Evolutionary conservation across 495 filamentous ascomycete genomes (phyloP).

Genomic region (Annulohypoxylon nitens): DNA sequence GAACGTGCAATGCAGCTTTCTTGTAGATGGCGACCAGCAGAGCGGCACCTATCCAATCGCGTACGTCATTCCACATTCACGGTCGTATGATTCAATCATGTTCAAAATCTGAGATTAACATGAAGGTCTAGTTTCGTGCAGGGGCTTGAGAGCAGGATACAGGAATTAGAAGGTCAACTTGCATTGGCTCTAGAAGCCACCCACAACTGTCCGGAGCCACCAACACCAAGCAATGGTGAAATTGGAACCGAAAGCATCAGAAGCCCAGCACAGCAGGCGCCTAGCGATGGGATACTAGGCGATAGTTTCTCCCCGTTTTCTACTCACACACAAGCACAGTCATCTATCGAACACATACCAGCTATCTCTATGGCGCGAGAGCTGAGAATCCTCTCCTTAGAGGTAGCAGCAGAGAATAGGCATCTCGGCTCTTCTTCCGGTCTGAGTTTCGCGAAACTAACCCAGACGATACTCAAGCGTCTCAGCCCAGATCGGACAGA

Average conservation of each 20-base stretch:
- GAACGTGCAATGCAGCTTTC: constrained; percentile 54
- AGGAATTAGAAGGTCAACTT: constrained; percentile 50
- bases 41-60: constrained; percentile 55
- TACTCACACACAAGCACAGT: constrained; percentile 28
- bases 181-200: constrained; percentile 13
- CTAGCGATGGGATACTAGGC: not conserved
- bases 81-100: constrained; percentile 5
- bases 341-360: constrained; percentile 28
- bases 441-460: constrained; percentile 56
- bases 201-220: not conserved
- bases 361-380: constrained; percentile 50
- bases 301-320: not conserved
- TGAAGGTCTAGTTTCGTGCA: constrained; percentile 52
- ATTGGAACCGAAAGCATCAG: not conserved
- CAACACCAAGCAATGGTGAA: not conserved
- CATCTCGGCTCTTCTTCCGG: constrained; percentile 58
- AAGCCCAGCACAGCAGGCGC: not conserved
- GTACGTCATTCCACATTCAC: constrained; percentile 40
- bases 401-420: constrained; percentile 54
- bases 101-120: not conserved
- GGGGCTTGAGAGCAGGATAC: constrained; percentile 49
- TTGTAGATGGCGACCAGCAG: constrained; percentile 52
- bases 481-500: constrained; percentile 62
- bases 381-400: constrained; percentile 53
- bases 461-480: constrained; percentile 57